Percentiles rank a stretch among this genome's conserved stretches.
Conservation (phyloP, 2,329 filamentous ascomycete species). For the Aspergillus tanneri region DNA sequence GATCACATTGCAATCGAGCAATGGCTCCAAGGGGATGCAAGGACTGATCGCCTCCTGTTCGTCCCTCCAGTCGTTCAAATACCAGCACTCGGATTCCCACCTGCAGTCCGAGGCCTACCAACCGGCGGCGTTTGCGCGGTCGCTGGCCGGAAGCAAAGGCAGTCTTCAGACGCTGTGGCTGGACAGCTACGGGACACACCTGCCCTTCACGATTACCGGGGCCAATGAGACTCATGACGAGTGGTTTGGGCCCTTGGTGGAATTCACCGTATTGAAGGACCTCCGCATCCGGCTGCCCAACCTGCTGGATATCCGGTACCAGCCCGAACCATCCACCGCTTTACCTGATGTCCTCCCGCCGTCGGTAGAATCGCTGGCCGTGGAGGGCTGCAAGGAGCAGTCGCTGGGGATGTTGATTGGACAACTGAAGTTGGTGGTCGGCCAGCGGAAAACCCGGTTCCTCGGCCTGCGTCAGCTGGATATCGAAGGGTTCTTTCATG, state of each 20-base stretch:
- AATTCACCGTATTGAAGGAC: slow-evolving; percentile 28
- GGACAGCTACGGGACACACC: slow-evolving; percentile 28
- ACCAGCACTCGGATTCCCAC: slow-evolving; percentile 33
- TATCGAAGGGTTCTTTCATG: slow-evolving; percentile 31
- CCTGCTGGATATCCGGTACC: slow-evolving; percentile 31
- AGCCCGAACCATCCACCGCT: slow-evolving; percentile 23
- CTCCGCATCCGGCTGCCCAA: slow-evolving; percentile 34
- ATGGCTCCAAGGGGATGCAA: slow-evolving; percentile 27
- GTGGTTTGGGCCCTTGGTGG: slow-evolving; percentile 31
- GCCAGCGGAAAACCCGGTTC: slow-evolving; percentile 21
- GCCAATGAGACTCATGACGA: slow-evolving; percentile 32
- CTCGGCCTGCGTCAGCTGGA: slow-evolving; percentile 20
- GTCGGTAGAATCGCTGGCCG: slow-evolving; percentile 25
- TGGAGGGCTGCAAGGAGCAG: slow-evolving; percentile 31
- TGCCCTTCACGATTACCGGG: slow-evolving; percentile 29
- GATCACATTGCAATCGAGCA: slow-evolving; percentile 28
- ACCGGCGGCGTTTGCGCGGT: slow-evolving; percentile 26
- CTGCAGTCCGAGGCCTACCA: slow-evolving; percentile 26
- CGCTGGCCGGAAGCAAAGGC: slow-evolving; percentile 24
- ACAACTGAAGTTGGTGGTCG: slow-evolving; percentile 25
- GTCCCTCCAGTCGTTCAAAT: slow-evolving; percentile 29
- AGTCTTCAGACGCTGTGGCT: slow-evolving; percentile 31
- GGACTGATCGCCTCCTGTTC: slow-evolving; percentile 23
- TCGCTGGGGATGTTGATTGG: slow-evolving; percentile 25
- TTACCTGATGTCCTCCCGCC: slow-evolving; percentile 25